Conservation (phyloP, 257 asterid species). For the Solanum virginianum region DNA sequence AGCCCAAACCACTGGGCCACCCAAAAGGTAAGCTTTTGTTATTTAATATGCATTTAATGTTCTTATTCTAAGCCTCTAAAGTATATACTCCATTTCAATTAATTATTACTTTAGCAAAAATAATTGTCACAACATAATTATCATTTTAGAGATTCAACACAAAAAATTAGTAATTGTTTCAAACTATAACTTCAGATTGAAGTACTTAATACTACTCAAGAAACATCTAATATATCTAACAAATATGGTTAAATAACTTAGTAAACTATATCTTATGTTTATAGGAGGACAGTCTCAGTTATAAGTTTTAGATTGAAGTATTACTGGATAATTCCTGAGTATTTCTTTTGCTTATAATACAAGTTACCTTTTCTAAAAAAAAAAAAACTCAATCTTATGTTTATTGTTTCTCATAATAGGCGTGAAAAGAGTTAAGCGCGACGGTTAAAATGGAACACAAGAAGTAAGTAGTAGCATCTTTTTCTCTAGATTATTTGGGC, state of each 20-base stretch:
- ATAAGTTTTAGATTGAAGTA: no score
- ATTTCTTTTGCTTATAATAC: no score
- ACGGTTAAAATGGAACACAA: neutral
- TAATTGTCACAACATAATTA: neutral
- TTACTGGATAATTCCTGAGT: no score
- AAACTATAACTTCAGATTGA: neutral
- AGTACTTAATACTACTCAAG: neutral
- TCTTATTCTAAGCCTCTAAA: neutral
- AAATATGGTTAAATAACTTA: neutral
- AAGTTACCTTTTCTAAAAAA: no score
- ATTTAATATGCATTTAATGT: neutral
- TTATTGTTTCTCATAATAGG: neutral
- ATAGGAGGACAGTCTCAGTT: no score
- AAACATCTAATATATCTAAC: neutral
- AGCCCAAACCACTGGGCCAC: no score
- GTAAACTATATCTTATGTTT: neutral
- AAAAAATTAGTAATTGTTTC: neutral
- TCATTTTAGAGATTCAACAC: neutral
- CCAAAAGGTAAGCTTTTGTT: no score
- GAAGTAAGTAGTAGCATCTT: neutral
- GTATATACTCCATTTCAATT: neutral
- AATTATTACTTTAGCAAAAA: neutral
- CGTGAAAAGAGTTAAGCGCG: neutral
- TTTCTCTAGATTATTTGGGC: neutral
- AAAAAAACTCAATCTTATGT: no score